Conservation (phyloP, 2,329 filamentous ascomycete genomes). For the Xylaria sp. region DNA sequence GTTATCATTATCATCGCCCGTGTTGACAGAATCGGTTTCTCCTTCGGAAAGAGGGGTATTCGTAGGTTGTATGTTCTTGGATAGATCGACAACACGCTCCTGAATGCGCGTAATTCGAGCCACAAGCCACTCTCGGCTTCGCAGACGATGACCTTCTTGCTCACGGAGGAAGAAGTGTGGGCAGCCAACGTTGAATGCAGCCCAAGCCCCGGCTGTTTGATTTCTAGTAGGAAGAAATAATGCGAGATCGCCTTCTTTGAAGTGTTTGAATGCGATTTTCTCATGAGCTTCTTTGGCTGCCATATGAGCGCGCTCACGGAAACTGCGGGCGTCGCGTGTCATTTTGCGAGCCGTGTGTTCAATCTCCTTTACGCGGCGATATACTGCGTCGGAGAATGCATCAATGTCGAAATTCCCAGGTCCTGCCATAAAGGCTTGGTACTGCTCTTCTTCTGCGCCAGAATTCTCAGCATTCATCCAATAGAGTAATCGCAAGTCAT, state of each 20-base stretch:
- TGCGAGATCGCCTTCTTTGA: constrained; percentile 95
- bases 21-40: constrained; percentile 62
- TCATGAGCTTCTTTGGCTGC: constrained; percentile 88
- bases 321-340: constrained; percentile 86
- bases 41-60: constrained; percentile 55
- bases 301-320: constrained; percentile 85
- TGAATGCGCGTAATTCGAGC: constrained; percentile 92
- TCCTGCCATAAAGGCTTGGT: constrained; percentile 76
- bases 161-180: constrained; percentile 97
- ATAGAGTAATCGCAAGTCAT: constrained; percentile 78
- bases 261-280: constrained; percentile 94
- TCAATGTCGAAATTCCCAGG: constrained; percentile 85
- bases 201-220: constrained; percentile 94
- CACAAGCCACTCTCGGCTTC: constrained; percentile 92
- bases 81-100: constrained; percentile 92
- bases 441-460: constrained; percentile 76
- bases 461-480: constrained; percentile 80
- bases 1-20: constrained; percentile 86
- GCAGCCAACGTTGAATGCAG: constrained; percentile 96
- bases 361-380: constrained; percentile 90
- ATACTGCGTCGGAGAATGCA: constrained; percentile 82
- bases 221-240: constrained; percentile 94
- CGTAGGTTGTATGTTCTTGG: constrained; percentile 71
- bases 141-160: constrained; percentile 86
- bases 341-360: constrained; percentile 94